Percentiles rank a stretch among this genome's conserved stretches.
phyloP scores from a whole-genome alignment of 2,329 filamentous ascomycete species.

The Fusarium sp. region DNA sequence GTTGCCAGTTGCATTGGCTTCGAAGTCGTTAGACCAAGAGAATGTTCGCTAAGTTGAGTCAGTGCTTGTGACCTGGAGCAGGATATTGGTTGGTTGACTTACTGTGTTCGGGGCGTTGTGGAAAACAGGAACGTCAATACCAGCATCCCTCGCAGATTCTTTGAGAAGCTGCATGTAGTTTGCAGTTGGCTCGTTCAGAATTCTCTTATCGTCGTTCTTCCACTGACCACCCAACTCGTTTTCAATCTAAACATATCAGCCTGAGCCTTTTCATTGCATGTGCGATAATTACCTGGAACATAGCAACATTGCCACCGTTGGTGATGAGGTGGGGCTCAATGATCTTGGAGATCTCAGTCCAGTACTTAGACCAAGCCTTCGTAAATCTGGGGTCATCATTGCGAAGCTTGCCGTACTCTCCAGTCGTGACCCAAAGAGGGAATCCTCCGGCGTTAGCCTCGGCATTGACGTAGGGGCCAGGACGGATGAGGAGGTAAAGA shows the following conservation, averaged over 20 bases:
- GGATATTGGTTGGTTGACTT: constrained; percentile 35
- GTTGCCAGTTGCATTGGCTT: constrained; percentile 65
- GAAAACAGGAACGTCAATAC: constrained; percentile 69
- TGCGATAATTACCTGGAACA: constrained; percentile 56
- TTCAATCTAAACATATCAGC: constrained; percentile 57
- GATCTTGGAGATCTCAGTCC: constrained; percentile 63
- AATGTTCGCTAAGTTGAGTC: constrained; percentile 26
- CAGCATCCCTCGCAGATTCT: constrained; percentile 65
- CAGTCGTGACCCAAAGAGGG: constrained; percentile 72
- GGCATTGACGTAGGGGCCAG: constrained; percentile 74
- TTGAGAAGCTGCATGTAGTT: constrained; percentile 71
- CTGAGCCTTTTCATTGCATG: fast-evolving
- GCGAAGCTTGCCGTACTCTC: constrained; percentile 66
- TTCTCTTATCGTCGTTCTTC: constrained; percentile 57
- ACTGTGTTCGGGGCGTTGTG: constrained; percentile 72
- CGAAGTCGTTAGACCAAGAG: constrained; percentile 73
- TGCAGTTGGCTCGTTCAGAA: constrained; percentile 62
- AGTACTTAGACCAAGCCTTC: constrained; percentile 67
- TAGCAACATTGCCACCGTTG: constrained; percentile 67
- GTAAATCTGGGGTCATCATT: constrained; percentile 67
- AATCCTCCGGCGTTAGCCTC: constrained; percentile 73
- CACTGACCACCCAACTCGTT: constrained; percentile 66
- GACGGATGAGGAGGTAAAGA: constrained; percentile 61
- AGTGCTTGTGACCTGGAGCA: constrained; percentile 39
- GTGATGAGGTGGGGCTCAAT: constrained; percentile 67